phyloP scores from a whole-genome alignment of 2,329 filamentous ascomycete genomes.

The Phialocephala subalpina region DNA sequence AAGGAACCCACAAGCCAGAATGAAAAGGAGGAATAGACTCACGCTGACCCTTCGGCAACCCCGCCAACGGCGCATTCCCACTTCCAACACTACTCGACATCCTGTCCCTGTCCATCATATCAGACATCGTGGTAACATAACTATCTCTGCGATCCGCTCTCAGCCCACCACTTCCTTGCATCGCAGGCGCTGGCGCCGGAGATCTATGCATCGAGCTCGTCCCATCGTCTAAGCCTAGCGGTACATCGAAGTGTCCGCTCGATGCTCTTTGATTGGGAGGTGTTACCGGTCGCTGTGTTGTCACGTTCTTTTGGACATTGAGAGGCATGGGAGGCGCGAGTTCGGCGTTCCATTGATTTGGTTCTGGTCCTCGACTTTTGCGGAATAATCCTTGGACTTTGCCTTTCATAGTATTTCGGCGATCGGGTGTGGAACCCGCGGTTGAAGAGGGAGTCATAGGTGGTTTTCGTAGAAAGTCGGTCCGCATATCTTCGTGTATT shows the following conservation, averaged over 20 bases:
- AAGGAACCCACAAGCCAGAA: background rate
- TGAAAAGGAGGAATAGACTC: constrained; percentile 22
- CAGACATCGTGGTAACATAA: constrained; percentile 56
- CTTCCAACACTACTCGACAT: background rate
- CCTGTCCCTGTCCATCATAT: constrained; percentile 55
- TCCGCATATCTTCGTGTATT: constrained; percentile 52
- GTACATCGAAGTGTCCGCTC: background rate
- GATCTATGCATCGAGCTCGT: background rate
- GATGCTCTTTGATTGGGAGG: background rate
- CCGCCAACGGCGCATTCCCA: constrained; percentile 37
- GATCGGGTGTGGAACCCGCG: constrained; percentile 20
- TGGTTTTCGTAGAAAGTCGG: constrained; percentile 59
- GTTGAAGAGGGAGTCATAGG: constrained; percentile 36
- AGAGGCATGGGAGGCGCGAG: constrained; percentile 34
- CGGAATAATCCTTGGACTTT: constrained; percentile 38
- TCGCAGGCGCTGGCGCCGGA: background rate
- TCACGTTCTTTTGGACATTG: constrained; percentile 25
- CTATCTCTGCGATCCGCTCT: constrained; percentile 25
- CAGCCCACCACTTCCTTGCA: constrained; percentile 7
- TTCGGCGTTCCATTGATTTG: background rate
- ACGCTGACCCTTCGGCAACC: constrained; percentile 45
- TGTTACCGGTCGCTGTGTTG: background rate
- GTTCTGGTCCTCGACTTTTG: constrained; percentile 28
- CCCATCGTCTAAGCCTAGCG: background rate
- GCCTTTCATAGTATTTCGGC: constrained; percentile 27